Evolutionary conservation across 345 rosid species (phyloP).

Genomic region (Pistacia atlantica): DNA sequence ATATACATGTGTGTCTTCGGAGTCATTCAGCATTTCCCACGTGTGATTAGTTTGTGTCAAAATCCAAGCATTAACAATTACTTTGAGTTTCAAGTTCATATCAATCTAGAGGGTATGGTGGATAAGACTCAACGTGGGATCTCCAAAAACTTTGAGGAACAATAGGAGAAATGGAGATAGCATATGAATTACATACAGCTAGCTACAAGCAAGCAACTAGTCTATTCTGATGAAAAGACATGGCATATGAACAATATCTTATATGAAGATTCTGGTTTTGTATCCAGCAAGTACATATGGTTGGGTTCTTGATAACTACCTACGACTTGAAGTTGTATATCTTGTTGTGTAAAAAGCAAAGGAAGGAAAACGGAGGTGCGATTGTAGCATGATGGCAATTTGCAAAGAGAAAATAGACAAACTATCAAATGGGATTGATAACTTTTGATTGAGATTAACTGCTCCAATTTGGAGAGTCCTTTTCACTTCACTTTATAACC

Average conservation of each 20-base stretch:
- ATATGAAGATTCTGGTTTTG: not conserved
- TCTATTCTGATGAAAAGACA: not conserved
- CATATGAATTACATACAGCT: no score
- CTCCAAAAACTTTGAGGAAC: no score
- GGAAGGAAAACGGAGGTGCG: no score
- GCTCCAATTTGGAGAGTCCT: not conserved
- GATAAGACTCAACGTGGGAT: no score
- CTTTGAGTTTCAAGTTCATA: not conserved
- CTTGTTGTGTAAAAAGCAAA: no score
- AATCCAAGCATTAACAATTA: not conserved
- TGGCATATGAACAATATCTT: not conserved
- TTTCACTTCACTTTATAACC: not conserved
- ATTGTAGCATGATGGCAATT: not conserved
- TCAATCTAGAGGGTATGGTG: no score
- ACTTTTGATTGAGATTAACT: not conserved
- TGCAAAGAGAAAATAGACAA: not conserved
- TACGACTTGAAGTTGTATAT: no score
- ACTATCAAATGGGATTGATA: not conserved
- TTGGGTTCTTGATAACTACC: not conserved
- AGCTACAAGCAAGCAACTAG: not conserved
- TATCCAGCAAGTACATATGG: not conserved
- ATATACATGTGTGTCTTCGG: no score
- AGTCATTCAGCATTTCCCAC: no score
- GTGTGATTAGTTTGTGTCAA: no score
- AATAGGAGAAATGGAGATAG: no score